Percentiles rank a stretch among this genome's conserved stretches.
Conservation (phyloP, 2,329 filamentous ascomycete genomes). For the Grosmannia serpens region DNA sequence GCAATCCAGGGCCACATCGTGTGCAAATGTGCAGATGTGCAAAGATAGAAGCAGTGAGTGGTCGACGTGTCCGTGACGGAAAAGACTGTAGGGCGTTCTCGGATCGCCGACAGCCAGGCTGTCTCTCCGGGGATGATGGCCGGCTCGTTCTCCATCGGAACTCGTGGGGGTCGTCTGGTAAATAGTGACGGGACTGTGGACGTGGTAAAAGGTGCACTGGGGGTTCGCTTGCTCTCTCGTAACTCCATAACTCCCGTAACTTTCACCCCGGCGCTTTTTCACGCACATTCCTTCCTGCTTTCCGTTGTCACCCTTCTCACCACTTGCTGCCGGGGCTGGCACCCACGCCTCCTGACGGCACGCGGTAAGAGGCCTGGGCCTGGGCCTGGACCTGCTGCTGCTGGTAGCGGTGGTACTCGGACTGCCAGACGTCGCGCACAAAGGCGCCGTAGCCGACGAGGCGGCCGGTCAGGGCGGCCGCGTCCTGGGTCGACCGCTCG, state of each 20-base stretch:
- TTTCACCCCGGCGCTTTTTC: neutral
- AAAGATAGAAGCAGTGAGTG: neutral
- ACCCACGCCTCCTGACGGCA: neutral
- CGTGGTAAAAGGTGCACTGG: too few species aligned
- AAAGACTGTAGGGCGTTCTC: too few species aligned
- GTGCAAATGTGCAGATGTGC: neutral
- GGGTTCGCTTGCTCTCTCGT: too few species aligned
- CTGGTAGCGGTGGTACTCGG: slow-evolving; percentile 47
- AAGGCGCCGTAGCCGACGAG: slow-evolving; percentile 34
- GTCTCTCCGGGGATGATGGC: too few species aligned
- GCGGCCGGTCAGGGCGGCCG: slow-evolving; percentile 29
- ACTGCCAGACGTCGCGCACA: slow-evolving; percentile 42
- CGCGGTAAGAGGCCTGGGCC: slow-evolving; percentile 3
- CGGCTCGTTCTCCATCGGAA: too few species aligned
- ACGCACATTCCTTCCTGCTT: neutral
- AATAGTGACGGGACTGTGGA: too few species aligned
- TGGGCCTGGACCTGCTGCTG: slow-evolving; percentile 27
- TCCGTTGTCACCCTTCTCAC: neutral
- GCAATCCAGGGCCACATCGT: neutral
- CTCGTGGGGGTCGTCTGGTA: too few species aligned
- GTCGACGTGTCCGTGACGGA: too few species aligned
- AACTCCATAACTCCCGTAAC: neutral
- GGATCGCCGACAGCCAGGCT: too few species aligned
- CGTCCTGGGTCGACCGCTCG: slow-evolving; percentile 52
- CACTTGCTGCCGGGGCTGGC: neutral